Percentiles rank a stretch among this genome's conserved stretches.
Conservation (phyloP, 495 filamentous ascomycete species). For the Elasticomyces elasticus region DNA sequence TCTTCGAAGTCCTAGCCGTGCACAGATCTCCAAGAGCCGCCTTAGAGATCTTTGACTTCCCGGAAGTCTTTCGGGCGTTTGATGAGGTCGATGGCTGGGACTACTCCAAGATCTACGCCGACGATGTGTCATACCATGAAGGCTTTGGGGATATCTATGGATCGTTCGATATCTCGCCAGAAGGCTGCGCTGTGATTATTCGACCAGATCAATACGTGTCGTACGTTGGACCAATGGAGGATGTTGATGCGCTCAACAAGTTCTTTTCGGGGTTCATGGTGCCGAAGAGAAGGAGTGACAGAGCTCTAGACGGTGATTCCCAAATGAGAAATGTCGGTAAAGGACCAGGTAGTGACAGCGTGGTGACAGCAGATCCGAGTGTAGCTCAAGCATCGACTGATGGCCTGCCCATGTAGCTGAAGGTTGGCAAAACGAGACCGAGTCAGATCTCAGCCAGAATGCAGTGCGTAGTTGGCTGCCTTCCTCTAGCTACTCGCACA, state of each 20-base stretch:
- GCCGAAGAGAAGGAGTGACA: no score
- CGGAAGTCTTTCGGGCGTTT: constrained; percentile 46
- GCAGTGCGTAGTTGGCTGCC: no score
- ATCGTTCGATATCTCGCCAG: constrained; percentile 4
- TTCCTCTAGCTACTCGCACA: no score
- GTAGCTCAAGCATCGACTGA: no score
- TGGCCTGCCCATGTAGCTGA: no score
- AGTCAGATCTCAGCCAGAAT: no score
- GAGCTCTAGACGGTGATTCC: no score
- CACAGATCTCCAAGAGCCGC: constrained; percentile 44
- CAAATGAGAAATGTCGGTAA: no score
- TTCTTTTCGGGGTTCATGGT: constrained; percentile 15
- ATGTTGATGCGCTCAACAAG: constrained; percentile 7
- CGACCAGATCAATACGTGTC: constrained; percentile 62
- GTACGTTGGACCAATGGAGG: constrained; percentile 43
- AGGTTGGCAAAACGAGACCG: no score
- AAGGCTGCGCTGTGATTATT: constrained; percentile 51
- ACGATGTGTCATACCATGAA: constrained; percentile 51
- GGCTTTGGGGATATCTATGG: constrained; percentile 29
- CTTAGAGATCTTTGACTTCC: constrained; percentile 50
- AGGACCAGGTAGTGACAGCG: no score
- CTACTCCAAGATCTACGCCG: constrained; percentile 56
- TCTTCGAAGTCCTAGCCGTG: constrained; percentile 52
- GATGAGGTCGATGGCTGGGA: constrained; percentile 52
- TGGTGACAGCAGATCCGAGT: no score